phyloP scores from a whole-genome alignment of 108 stramenopile species.

The Cyclostephanos invisitatus region DNA sequence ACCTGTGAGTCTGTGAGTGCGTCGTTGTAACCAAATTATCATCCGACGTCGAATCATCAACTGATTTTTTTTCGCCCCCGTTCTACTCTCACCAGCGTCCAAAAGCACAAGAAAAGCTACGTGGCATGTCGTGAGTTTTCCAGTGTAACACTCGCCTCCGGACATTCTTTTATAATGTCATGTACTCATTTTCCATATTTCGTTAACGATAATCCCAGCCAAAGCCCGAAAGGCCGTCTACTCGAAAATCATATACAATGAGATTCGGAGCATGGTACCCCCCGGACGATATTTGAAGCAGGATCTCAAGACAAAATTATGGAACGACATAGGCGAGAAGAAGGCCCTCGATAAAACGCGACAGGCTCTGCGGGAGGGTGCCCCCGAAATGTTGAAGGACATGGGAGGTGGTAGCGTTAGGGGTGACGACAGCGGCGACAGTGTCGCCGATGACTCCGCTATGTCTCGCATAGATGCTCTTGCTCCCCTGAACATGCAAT shows the following conservation, averaged over 20 bases:
- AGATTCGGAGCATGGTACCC: constrained; percentile 66
- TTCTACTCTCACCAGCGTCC: constrained; percentile 39
- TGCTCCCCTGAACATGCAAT: not conserved
- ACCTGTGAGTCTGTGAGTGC: constrained; percentile 44
- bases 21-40: not conserved
- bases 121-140: constrained; percentile 59
- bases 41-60: not conserved
- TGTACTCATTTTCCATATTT: not conserved
- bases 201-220: constrained; percentile 24
- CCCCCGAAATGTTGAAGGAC: constrained; percentile 75
- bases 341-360: constrained; percentile 86
- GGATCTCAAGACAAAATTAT: constrained; percentile 73
- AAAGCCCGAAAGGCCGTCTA: constrained; percentile 80
- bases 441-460: constrained; percentile 10
- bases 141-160: not conserved
- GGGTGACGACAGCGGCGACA: not conserved
- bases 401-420: constrained; percentile 5
- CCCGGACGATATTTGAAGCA: constrained; percentile 89
- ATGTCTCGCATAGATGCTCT: not conserved
- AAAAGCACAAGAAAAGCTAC: constrained; percentile 75
- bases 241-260: constrained; percentile 73
- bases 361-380: constrained; percentile 86
- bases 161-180: not conserved
- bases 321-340: constrained; percentile 90
- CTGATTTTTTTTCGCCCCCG: not conserved